phyloP scores from a whole-genome alignment of 306 rosid genomes.

The Begonia fuchsioides region DNA sequence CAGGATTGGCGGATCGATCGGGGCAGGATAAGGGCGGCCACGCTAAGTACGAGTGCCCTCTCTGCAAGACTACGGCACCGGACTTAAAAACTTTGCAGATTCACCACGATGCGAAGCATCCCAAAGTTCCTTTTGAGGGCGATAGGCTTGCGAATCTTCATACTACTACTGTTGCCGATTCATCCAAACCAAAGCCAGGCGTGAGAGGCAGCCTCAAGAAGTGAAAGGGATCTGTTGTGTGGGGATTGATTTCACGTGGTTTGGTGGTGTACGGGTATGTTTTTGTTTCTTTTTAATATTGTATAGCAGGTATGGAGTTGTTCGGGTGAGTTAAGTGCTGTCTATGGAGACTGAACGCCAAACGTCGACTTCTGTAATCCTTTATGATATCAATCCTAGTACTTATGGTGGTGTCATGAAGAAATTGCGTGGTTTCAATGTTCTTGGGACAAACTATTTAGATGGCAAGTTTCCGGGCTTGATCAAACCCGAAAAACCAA shows the following conservation, averaged over 20 bases:
- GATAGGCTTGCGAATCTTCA: conserved; percentile 46
- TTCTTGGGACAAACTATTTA: no score
- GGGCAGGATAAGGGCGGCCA: conserved; percentile 80
- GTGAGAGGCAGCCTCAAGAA: conserved; percentile 83
- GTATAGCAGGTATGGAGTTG: neutral
- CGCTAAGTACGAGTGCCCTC: conserved; percentile 89
- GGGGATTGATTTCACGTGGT: conserved; percentile 1
- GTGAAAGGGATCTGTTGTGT: conserved; percentile 12
- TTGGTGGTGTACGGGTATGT: neutral
- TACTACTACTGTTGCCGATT: neutral
- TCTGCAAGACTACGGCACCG: conserved; percentile 81
- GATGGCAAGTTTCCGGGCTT: no score
- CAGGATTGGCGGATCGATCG: conserved; percentile 55
- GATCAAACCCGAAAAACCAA: no score
- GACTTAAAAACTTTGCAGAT: conserved; percentile 89
- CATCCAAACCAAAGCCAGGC: conserved; percentile 62
- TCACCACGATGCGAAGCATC: conserved; percentile 86
- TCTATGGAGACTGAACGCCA: neutral
- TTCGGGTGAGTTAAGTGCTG: conserved; percentile 3
- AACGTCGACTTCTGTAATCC: neutral
- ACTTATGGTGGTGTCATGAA: no score
- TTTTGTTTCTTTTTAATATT: neutral
- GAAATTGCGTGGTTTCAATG: no score
- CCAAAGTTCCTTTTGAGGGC: conserved; percentile 71
- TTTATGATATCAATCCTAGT: neutral